Evolutionary conservation across 108 stramenopile species (phyloP).

Genomic region (Seminavis robusta): DNA sequence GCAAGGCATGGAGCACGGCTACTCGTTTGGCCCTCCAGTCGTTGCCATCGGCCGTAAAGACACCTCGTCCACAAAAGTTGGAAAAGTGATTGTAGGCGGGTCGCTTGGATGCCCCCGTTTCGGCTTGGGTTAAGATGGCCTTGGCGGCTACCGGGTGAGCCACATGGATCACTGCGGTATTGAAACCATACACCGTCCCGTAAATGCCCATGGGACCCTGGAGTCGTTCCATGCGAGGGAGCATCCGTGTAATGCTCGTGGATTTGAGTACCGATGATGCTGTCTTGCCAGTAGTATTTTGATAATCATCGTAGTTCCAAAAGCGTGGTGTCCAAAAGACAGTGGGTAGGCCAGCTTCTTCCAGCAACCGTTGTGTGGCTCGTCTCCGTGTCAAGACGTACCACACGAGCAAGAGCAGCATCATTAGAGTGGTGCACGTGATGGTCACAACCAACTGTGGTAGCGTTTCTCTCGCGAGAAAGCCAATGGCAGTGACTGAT

Average conservation of each 20-base stretch:
- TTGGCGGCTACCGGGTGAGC: constrained; percentile 85
- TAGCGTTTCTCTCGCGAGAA: no score
- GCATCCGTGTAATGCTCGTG: constrained; percentile 75
- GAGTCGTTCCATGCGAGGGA: constrained; percentile 81
- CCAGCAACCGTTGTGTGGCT: constrained; percentile 25
- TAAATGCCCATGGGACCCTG: constrained; percentile 91
- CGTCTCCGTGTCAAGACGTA: constrained; percentile 4
- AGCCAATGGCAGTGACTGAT: no score
- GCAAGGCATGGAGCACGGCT: constrained; percentile 74
- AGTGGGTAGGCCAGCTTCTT: constrained; percentile 60
- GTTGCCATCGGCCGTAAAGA: constrained; percentile 87
- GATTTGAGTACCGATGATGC: constrained; percentile 14
- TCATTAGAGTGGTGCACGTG: no score
- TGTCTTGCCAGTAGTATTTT: constrained; percentile 15
- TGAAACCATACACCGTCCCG: constrained; percentile 88
- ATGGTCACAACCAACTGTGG: no score
- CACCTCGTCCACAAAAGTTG: constrained; percentile 88
- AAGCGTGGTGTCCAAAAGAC: constrained; percentile 74
- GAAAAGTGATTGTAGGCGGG: constrained; percentile 92
- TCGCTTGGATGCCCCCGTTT: constrained; percentile 68
- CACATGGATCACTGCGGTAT: constrained; percentile 82
- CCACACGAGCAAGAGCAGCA: not conserved
- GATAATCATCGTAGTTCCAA: constrained; percentile 43
- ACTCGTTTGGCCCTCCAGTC: constrained; percentile 90
- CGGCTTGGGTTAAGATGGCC: constrained; percentile 31